These are phyloP conservation scores for Fennellomyces sp. DNA, from an alignment of 371 early-diverging fungal genomes.

Conservation along the genomic window DNA sequence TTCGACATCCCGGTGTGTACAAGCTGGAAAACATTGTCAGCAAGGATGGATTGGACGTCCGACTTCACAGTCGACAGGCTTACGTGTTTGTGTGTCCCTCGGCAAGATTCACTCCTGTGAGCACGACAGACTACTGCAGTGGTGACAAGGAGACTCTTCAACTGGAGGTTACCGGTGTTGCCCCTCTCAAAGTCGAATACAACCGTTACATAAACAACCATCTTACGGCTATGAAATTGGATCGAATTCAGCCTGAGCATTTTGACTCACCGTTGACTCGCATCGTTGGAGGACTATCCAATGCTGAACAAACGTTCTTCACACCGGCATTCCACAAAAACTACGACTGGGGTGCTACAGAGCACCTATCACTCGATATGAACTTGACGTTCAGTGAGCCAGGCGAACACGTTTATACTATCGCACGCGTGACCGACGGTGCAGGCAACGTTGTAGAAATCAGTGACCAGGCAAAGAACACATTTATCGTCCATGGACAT, in stretches of 20 bases:
- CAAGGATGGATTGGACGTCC: conserved; percentile 40
- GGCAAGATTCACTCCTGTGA: conserved; percentile 27
- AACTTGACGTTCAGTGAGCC: conserved; percentile 34
- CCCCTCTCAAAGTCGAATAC: conserved; percentile 45
- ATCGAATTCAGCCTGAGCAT: conserved; percentile 45
- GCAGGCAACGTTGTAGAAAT: conserved; percentile 42
- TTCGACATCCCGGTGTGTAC: conserved; percentile 43
- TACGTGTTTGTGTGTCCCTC: conserved; percentile 49
- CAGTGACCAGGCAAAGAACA: neutral
- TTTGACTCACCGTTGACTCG: conserved; percentile 35
- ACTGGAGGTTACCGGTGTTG: conserved; percentile 41
- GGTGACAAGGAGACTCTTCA: conserved; percentile 35
- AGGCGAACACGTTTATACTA: conserved; percentile 24
- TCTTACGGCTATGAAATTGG: conserved; percentile 22
- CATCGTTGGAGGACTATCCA: conserved; percentile 15
- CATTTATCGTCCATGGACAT: conserved; percentile 32
- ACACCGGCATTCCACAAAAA: conserved; percentile 12
- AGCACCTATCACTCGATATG: conserved; percentile 27
- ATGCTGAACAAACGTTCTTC: conserved; percentile 30
- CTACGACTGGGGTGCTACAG: conserved; percentile 40
- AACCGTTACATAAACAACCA: conserved; percentile 14
- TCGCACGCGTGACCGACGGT: conserved; percentile 41
- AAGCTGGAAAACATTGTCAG: conserved; percentile 38
- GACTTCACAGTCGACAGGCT: conserved; percentile 29
- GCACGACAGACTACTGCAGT: conserved; percentile 29